These are phyloP conservation scores for Aspergillus ochraceus DNA, from an alignment of 2,329 filamentous ascomycete species.

Conservation along the genomic window DNA sequence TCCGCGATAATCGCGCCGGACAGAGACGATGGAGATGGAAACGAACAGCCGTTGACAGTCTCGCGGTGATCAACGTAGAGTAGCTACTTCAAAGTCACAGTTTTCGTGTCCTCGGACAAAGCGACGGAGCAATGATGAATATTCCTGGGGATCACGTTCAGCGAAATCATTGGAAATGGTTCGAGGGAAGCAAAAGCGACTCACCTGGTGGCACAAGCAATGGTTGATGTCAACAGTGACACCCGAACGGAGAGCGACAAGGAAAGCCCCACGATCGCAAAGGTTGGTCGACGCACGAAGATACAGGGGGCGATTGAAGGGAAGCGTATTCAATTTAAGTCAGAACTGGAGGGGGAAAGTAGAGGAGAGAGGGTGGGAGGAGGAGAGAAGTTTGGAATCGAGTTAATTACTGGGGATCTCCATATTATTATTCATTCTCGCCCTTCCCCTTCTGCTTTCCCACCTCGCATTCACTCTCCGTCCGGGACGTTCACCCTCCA, in stretches of 20 bases:
- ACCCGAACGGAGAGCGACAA: slow-evolving; percentile 2
- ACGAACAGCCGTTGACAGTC: too few species aligned
- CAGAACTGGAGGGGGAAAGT: background rate
- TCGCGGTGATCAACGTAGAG: background rate
- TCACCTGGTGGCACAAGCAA: slow-evolving; percentile 12
- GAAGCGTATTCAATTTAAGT: background rate
- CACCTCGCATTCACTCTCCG: background rate
- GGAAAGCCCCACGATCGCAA: slow-evolving; percentile 12
- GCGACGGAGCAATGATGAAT: background rate
- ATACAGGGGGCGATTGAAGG: background rate
- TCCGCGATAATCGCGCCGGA: background rate
- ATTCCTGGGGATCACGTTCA: background rate
- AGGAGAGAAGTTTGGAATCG: background rate
- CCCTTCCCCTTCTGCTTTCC: background rate
- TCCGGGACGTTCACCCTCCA: too few species aligned
- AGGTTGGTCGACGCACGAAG: slow-evolving; percentile 1
- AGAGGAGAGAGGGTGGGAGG: background rate
- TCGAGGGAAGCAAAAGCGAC: background rate
- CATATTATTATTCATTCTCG: background rate
- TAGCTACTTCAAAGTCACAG: background rate
- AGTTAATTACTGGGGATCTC: background rate
- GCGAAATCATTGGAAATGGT: background rate
- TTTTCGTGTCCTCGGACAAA: background rate
- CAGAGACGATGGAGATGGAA: background rate
- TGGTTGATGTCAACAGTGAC: background rate